These are phyloP conservation scores for Torulaspora pretoriensis DNA, from an alignment of 1,139 yeast genomes.

Conservation along the genomic window DNA sequence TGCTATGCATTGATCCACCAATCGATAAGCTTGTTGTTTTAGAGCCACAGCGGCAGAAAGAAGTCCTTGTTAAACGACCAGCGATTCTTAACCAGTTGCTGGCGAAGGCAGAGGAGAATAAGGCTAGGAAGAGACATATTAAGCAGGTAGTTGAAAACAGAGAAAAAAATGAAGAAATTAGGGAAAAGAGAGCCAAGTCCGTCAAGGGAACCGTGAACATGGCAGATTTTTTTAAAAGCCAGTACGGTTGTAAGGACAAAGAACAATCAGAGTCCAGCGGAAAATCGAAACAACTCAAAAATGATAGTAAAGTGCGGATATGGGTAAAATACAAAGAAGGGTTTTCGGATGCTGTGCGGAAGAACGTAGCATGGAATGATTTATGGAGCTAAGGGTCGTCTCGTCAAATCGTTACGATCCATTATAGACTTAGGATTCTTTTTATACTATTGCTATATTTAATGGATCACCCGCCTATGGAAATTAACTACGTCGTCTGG, in stretches of 20 bases:
- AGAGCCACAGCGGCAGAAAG: constrained; percentile 24
- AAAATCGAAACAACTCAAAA: background rate
- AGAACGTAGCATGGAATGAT: constrained; percentile 75
- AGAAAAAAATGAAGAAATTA: constrained; percentile 23
- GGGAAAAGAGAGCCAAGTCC: constrained; percentile 35
- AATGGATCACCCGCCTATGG: no score
- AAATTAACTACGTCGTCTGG: no score
- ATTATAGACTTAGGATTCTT: no score
- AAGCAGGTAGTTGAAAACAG: constrained; percentile 31
- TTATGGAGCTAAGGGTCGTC: constrained; percentile 40
- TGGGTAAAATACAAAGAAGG: constrained; percentile 97
- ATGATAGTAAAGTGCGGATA: constrained; percentile 40
- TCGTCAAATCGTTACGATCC: no score
- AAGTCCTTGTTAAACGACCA: constrained; percentile 35
- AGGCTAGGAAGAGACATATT: constrained; percentile 38
- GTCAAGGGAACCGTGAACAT: constrained; percentile 16
- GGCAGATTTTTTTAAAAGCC: constrained; percentile 40
- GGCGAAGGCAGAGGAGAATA: constrained; percentile 43
- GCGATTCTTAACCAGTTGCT: constrained; percentile 32
- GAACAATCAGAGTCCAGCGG: background rate
- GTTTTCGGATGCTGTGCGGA: constrained; percentile 88
- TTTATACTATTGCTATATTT: no score
- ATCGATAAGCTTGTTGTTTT: constrained; percentile 29
- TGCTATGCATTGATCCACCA: constrained; percentile 36
- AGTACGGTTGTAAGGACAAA: constrained; percentile 28